Conservation (phyloP, 768 basidiomycete species). For the Leccinum sublutescens region DNA sequence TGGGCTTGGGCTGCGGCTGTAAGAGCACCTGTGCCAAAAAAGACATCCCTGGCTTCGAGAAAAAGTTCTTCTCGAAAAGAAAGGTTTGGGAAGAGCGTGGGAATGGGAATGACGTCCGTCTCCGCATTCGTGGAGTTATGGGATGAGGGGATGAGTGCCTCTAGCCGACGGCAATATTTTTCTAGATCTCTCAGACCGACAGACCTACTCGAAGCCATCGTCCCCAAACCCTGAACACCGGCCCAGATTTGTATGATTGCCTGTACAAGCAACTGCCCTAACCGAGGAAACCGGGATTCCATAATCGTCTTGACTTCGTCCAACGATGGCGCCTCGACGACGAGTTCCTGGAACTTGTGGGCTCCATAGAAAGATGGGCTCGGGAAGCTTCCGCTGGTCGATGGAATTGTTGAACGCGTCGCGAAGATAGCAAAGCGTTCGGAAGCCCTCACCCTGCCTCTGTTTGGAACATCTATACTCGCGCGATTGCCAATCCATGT, state of each 20-base stretch:
- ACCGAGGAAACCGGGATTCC: slow-evolving; percentile 57
- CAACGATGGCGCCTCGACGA: slow-evolving; percentile 55
- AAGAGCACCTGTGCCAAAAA: slow-evolving; percentile 71
- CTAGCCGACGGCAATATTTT: slow-evolving; percentile 78
- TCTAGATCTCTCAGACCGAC: slow-evolving; percentile 79
- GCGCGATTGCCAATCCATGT: slow-evolving; percentile 78
- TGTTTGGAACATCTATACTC: slow-evolving; percentile 67
- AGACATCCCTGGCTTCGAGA: slow-evolving; percentile 85
- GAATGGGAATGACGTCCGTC: slow-evolving; percentile 32
- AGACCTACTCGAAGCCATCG: slow-evolving; percentile 52
- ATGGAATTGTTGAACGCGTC: slow-evolving; percentile 66
- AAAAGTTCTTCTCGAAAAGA: slow-evolving; percentile 84
- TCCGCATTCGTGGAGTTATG: slow-evolving; percentile 44
- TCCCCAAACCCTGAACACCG: slow-evolving; percentile 48
- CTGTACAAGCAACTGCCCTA: slow-evolving; percentile 47
- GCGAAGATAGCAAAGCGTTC: slow-evolving; percentile 86
- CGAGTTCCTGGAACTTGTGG: slow-evolving; percentile 78
- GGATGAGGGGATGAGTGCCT: slow-evolving; percentile 54
- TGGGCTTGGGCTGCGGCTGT: slow-evolving; percentile 53
- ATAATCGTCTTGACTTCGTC: slow-evolving; percentile 75
- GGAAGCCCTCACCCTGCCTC: slow-evolving; percentile 70
- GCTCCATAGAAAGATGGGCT: slow-evolving; percentile 76
- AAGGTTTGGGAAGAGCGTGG: slow-evolving; percentile 63
- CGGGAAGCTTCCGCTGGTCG: slow-evolving; percentile 47
- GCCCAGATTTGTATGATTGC: slow-evolving; percentile 73